Evolutionary conservation across 2,329 filamentous ascomycete genomes (phyloP).

Genomic region (Colletotrichum sp.): DNA sequence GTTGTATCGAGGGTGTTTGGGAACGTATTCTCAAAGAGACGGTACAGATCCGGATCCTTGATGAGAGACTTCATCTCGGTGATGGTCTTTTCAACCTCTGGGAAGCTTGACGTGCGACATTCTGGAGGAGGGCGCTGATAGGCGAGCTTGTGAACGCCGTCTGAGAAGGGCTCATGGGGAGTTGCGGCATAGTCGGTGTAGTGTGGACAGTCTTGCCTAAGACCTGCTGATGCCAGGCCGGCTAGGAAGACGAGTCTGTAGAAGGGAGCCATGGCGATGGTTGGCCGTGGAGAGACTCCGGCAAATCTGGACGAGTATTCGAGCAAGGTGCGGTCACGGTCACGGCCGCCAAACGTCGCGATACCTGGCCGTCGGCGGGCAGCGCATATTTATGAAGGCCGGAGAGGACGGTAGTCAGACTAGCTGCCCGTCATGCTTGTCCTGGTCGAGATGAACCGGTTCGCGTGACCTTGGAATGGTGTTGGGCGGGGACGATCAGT

Average conservation of each 20-base stretch:
- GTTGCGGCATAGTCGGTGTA: constrained; percentile 38
- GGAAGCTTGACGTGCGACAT: constrained; percentile 83
- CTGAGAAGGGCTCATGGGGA: constrained; percentile 72
- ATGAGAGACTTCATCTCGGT: constrained; percentile 71
- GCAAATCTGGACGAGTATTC: background rate
- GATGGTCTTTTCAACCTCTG: constrained; percentile 79
- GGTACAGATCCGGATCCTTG: constrained; percentile 76
- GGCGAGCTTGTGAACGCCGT: constrained; percentile 77
- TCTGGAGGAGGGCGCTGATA: constrained; percentile 78
- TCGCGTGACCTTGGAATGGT: constrained; percentile 4
- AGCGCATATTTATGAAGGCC: constrained; percentile 1
- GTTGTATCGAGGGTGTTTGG: constrained; percentile 80
- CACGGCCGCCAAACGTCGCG: background rate
- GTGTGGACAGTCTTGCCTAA: constrained; percentile 35
- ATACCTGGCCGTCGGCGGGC: background rate
- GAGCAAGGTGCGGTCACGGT: background rate
- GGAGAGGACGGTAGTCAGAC: background rate
- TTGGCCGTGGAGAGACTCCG: background rate
- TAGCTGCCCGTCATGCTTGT: background rate
- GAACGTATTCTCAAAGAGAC: constrained; percentile 75
- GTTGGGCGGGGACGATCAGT: background rate
- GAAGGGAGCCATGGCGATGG: background rate
- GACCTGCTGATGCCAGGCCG: constrained; percentile 22
- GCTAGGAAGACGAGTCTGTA: background rate
- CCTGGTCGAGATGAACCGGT: background rate